Evolutionary conservation across 2,329 filamentous ascomycete species (phyloP).

Genomic region (Penicillium corylophilum): DNA sequence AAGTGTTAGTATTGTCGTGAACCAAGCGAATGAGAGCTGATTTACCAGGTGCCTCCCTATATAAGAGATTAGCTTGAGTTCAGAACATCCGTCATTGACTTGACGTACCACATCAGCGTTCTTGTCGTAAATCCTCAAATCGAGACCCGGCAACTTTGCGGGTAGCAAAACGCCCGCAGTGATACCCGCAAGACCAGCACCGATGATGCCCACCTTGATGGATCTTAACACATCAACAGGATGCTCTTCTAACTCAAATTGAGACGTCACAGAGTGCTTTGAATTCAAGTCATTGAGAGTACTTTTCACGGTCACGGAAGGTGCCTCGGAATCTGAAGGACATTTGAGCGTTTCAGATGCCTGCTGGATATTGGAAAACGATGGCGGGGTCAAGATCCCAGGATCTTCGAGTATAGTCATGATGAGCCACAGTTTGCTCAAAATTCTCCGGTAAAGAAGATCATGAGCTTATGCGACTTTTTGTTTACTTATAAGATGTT

Average conservation of each 20-base stretch:
- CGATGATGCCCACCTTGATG: constrained; percentile 60
- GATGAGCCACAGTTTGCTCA: neutral
- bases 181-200: constrained; percentile 63
- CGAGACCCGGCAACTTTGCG: constrained; percentile 65
- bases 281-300: constrained; percentile 1
- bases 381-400: constrained; percentile 2
- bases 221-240: constrained; percentile 51
- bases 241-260: constrained; percentile 43
- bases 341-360: constrained; percentile 10
- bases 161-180: constrained; percentile 66
- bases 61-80: neutral
- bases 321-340: neutral
- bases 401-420: constrained; percentile 19
- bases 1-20: constrained; percentile 11
- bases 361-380: constrained; percentile 5
- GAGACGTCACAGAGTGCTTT: constrained; percentile 8
- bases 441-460: neutral
- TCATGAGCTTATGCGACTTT: neutral
- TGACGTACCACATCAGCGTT: constrained; percentile 62
- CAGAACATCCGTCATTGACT: neutral
- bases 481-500: neutral
- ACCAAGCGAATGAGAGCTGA: neutral
- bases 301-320: constrained; percentile 11
- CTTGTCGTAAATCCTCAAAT: constrained; percentile 67
- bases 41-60: constrained; percentile 49